Base-by-base conservation (phyloP, 768 basidiomycete species). In the Tricholoma furcatifolium region DNA sequence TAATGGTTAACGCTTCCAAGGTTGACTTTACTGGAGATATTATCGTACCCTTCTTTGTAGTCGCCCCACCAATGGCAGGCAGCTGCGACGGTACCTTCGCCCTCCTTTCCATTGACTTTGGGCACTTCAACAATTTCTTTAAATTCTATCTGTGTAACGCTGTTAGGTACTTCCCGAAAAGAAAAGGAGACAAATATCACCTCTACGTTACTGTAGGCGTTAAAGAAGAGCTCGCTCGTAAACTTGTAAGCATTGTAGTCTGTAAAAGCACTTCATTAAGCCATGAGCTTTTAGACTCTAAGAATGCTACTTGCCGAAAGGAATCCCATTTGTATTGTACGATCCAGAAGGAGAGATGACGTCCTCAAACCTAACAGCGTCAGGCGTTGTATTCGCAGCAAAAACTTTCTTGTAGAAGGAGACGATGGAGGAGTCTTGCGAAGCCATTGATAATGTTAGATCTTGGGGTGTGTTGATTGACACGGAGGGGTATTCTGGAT, bases 401-500 rank as follows among this genome's bases (percentile, higher is more conserved):
- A 44, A 51, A 6, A 51, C 50, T 44, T 45, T 27, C 35, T 51
- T 51, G 34, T 36, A 51, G 23, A 51, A 51, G 27, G 43, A 43
- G 10, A 44, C 50, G 14, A 51, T 43, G 8, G 42, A 17, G 6
- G 50, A 45, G 17, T 44, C 50, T 24, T 24, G 12, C 17, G 30
- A 31, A 8, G 43, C 2, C 43, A 44, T 44, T 12, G n/a, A n/a
- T n/a, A n/a, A n/a, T n/a, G n/a, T n/a, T n/a, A 27, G 7, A 27
- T 27, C 4, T 27, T 27, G 27, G 7, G 27, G 27, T n/a, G n/a
- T n/a, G n/a, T 7, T 27, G 27, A 27, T 27, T 7, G 27, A 27
- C 4, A 7, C 27, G 27, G 4, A 27, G 7, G 7, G 27, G n/a
- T n/a, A n/a, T n/a, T n/a, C n/a, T n/a, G n/a, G 27, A 27, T 27